These are phyloP conservation scores for Trametes meyenii DNA, from an alignment of 768 basidiomycete species.

Conservation along the genomic window DNA sequence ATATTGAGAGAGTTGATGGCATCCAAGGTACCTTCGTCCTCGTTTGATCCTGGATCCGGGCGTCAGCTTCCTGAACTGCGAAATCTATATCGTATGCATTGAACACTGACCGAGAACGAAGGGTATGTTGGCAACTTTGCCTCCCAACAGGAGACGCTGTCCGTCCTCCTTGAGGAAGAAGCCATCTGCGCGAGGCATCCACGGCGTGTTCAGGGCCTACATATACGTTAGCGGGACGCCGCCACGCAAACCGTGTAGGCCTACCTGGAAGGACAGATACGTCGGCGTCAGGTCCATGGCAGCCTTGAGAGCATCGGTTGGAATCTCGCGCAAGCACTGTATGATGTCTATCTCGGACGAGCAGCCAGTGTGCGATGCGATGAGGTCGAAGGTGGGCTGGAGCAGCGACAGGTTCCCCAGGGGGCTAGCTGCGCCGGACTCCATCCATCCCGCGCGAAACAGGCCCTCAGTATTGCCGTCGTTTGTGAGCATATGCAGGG, in stretches of 20 bases:
- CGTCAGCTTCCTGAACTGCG: background rate
- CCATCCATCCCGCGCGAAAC: constrained; percentile 43
- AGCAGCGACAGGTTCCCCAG: constrained; percentile 16
- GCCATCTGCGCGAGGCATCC: too few species aligned
- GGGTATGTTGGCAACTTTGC: constrained; percentile 49
- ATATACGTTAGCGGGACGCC: constrained; percentile 34
- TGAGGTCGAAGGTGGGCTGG: constrained; percentile 44
- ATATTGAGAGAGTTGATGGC: constrained; percentile 31
- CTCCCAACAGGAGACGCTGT: constrained; percentile 42
- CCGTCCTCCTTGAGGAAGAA: constrained; percentile 45
- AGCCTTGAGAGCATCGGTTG: constrained; percentile 33
- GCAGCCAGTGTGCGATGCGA: constrained; percentile 45
- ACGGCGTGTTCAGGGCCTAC: too few species aligned
- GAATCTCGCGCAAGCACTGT: constrained; percentile 44
- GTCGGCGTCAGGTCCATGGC: constrained; percentile 39
- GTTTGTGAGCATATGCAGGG: constrained; percentile 32
- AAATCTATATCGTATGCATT: background rate
- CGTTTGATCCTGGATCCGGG: background rate
- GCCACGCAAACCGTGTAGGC: constrained; percentile 50
- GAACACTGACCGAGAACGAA: constrained; percentile 42
- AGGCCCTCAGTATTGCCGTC: constrained; percentile 27
- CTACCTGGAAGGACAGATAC: constrained; percentile 36
- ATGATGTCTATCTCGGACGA: constrained; percentile 39
- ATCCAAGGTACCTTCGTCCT: constrained; percentile 43
- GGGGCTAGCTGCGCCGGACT: constrained; percentile 13